A percentile compares a stretch with the other conserved stretches of the same genome.
These are phyloP conservation scores for Penicillium ochrochloron DNA, from an alignment of 495 filamentous ascomycete species.

Conservation along the genomic window DNA sequence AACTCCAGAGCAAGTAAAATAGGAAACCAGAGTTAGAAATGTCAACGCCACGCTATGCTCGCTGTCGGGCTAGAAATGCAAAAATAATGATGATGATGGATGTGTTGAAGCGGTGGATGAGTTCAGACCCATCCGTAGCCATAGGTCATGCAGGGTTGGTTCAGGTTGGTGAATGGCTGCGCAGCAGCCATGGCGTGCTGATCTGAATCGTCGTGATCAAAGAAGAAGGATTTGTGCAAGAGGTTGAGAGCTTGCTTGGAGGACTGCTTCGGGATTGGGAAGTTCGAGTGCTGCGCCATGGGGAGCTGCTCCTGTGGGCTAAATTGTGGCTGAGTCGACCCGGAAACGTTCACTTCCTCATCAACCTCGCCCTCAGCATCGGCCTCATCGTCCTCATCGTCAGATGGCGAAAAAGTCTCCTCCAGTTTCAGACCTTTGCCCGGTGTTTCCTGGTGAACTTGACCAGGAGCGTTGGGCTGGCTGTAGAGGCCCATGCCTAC, in stretches of 20 bases:
- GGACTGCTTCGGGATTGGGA: constrained; percentile 32
- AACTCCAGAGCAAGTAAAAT: constrained; percentile 25
- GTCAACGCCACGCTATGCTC: constrained; percentile 48
- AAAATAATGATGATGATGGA: constrained; percentile 16
- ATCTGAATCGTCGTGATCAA: constrained; percentile 45
- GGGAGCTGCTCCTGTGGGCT: constrained; percentile 11
- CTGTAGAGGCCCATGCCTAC: constrained; percentile 87
- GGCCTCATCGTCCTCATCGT: constrained; percentile 63
- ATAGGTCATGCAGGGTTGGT: constrained; percentile 46
- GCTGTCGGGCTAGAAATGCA: constrained; percentile 20
- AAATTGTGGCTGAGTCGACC: constrained; percentile 20
- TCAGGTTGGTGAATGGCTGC: constrained; percentile 38
- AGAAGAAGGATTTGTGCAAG: constrained; percentile 53
- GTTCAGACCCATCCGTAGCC: constrained; percentile 49
- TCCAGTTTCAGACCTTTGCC: constrained; percentile 83
- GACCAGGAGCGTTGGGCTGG: constrained; percentile 56
- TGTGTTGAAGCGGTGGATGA: constrained; percentile 8
- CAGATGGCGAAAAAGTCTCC: constrained; percentile 79
- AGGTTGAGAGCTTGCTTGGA: constrained; percentile 41
- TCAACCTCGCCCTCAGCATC: constrained; percentile 32
- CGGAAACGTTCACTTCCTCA: constrained; percentile 36
- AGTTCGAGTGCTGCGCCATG: constrained; percentile 18
- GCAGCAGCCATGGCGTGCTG: constrained; percentile 35
- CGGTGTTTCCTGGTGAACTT: constrained; percentile 47
- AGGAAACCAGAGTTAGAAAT: constrained; percentile 14